Evolutionary conservation across 2,329 filamentous ascomycete species (phyloP).

Genomic region (Plectosphaerella cucumerina): DNA sequence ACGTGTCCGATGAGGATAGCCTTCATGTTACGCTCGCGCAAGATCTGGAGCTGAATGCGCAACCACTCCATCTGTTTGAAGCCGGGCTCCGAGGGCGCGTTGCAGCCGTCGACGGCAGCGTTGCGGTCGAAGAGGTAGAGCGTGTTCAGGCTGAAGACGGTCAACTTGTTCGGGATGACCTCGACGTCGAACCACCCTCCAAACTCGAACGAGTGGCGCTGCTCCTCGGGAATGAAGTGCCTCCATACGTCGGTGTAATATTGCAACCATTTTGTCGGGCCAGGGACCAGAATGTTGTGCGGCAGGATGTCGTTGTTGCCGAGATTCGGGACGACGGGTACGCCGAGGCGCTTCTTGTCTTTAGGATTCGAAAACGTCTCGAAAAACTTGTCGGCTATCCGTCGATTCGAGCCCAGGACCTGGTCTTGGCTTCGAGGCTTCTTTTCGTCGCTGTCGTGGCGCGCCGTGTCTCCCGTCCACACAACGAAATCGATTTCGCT

Average conservation of each 20-base stretch:
- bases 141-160: conserved; percentile 92
- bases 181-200: conserved; percentile 95
- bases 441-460: conserved; percentile 83
- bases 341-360: conserved; percentile 52
- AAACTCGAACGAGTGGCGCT: conserved; percentile 84
- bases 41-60: conserved; percentile 76
- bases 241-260: conserved; percentile 76
- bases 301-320: conserved; percentile 98
- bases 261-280: conserved; percentile 83
- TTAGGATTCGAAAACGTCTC: conserved; percentile 62
- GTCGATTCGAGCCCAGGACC: conserved; percentile 73
- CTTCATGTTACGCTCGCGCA: conserved; percentile 84
- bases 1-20: conserved; percentile 93
- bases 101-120: conserved; percentile 88
- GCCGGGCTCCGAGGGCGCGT: conserved; percentile 73
- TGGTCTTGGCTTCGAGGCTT: conserved; percentile 71
- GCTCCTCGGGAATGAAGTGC: conserved; percentile 84
- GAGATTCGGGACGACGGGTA: conserved; percentile 85
- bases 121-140: conserved; percentile 96
- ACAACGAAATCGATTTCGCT: conserved; percentile 84
- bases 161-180: conserved; percentile 79
- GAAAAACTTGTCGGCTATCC: conserved; percentile 71
- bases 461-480: conserved; percentile 87
- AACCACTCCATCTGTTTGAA: conserved; percentile 97
- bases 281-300: conserved; percentile 85